Evolutionary conservation across 257 asterid species (phyloP), one percentile per base, ranked within the genome.

Genomic region (Solanum dulcamara): DNA sequence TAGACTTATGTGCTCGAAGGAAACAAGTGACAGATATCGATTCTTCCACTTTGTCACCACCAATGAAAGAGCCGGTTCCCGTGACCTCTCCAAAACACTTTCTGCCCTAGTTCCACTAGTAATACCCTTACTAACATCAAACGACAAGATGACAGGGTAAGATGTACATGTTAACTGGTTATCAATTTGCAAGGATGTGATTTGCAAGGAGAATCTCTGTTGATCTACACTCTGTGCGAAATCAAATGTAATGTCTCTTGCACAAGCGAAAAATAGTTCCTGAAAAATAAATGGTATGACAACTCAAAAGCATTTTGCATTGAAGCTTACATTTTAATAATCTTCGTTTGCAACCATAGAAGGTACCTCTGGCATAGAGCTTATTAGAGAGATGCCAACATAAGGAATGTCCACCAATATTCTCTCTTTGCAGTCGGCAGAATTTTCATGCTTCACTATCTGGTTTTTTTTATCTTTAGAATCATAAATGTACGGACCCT

Each of bases 241-340:
- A 88, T 91, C 91, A 81, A 95, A 81, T 88, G 88, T 89, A 44
- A 90, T 85, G 87, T 90, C 92, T 93, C 91, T 92, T 62, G 98
- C 98, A 90, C 97, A 91, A 80, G 93, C 96, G 88, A 93, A 96
- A 82, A 96, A 95, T 85, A 96, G 86, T 91, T 96, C 99, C 99
- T 96, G 87, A 87, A 88, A 86, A 87, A 90, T 32, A 83, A 88
- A 88, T 74, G 83, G 50, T 55, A 86, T 35, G 59, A 48, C 40
- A 60, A 57, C 84, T 66, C 75, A 53, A 75, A 88, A 85, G 46
- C 62, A 83, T 62, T 51, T 77, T 4, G 1, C 40, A 15, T 46
- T 77, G 62, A 77, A 75, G 60, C 28, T 46, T 46, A 28, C 83
- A 15, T 26, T 77, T 44, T 44, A 26, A 77, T 77, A 46, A 77